These are phyloP conservation scores for Cytidiella melzeri DNA, from an alignment of 768 basidiomycete species.

Conservation along the genomic window DNA sequence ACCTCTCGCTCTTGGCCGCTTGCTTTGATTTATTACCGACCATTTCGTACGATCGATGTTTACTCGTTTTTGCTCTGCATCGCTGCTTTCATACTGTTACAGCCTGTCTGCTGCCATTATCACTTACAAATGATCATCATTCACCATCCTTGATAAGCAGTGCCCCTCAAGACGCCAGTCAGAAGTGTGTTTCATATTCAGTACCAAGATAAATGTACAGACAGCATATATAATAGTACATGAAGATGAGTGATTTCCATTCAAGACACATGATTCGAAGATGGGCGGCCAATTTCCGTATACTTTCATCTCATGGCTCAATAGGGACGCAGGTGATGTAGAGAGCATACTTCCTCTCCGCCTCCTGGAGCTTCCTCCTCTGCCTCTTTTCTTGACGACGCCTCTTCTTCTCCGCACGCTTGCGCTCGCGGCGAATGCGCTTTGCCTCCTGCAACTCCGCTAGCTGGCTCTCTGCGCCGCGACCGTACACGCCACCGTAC, in stretches of 20 bases:
- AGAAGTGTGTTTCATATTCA: neutral
- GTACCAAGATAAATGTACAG: neutral
- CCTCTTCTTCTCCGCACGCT: conserved; percentile 53
- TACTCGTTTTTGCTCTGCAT: neutral
- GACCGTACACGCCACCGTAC: conserved; percentile 37
- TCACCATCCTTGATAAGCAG: neutral
- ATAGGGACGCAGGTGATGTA: conserved; percentile 49
- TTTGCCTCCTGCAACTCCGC: conserved; percentile 44
- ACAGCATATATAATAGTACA: neutral
- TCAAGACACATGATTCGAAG: too few species aligned
- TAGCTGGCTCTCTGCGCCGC: conserved; percentile 28
- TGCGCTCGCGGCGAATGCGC: conserved; percentile 44
- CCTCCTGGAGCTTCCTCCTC: conserved; percentile 50
- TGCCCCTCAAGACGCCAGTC: too few species aligned
- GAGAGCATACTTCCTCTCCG: conserved; percentile 56
- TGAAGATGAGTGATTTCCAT: neutral
- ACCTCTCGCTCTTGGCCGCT: conserved; percentile 53
- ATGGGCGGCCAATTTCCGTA: too few species aligned
- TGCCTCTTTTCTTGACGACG: conserved; percentile 60
- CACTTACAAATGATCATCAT: too few species aligned
- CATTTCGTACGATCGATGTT: neutral
- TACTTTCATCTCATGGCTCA: conserved; percentile 5
- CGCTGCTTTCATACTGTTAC: too few species aligned
- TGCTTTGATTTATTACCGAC: neutral
- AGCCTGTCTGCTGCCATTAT: too few species aligned